Percentiles rank a stretch among this genome's conserved stretches.
phyloP scores from a whole-genome alignment of 768 basidiomycete species.

The Pisolithus microcarpus region DNA sequence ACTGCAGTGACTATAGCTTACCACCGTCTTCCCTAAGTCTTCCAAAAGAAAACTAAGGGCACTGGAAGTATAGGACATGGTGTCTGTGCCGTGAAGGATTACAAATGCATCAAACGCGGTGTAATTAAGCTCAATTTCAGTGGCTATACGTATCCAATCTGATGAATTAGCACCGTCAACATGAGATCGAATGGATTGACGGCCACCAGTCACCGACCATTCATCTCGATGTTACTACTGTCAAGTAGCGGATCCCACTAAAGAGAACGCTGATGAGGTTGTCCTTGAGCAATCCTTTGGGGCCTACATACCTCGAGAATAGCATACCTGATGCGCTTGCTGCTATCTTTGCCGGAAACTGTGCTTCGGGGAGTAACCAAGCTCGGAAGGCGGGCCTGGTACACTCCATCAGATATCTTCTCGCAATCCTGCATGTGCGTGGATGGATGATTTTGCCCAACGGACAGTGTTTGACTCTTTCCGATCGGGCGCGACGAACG shows the following conservation, averaged over 20 bases:
- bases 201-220: constrained; percentile 38
- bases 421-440: constrained; percentile 31
- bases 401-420: constrained; percentile 54
- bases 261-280: neutral
- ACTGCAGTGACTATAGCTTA: constrained; percentile 25
- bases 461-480: constrained; percentile 30
- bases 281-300: neutral
- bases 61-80: constrained; percentile 85
- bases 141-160: constrained; percentile 90
- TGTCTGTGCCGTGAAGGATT: constrained; percentile 85
- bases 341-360: constrained; percentile 50
- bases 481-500: constrained; percentile 67
- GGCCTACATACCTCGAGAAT: constrained; percentile 58
- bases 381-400: constrained; percentile 67
- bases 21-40: constrained; percentile 88
- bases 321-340: constrained; percentile 77
- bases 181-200: neutral
- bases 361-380: constrained; percentile 72
- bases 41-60: constrained; percentile 88
- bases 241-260: constrained; percentile 87
- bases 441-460: constrained; percentile 18
- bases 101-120: constrained; percentile 82
- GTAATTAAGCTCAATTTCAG: constrained; percentile 92
- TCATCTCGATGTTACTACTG: constrained; percentile 82
- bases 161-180: constrained; percentile 10